Evolutionary conservation across 2,329 filamentous ascomycete genomes (phyloP).

Genomic region (Knufia fluminis): DNA sequence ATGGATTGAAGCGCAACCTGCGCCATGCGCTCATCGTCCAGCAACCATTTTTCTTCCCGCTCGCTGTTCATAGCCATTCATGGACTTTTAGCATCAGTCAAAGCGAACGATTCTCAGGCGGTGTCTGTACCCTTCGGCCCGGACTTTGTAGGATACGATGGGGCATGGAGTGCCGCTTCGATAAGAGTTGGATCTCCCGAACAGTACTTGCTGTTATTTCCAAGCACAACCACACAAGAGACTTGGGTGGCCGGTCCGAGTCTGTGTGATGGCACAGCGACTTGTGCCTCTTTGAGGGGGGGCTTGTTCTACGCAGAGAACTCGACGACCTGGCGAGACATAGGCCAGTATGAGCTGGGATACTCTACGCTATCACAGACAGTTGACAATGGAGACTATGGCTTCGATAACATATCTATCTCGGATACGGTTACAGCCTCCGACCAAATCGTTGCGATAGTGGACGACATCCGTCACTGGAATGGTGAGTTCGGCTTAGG

Average conservation of each 20-base stretch:
- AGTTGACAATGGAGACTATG: conserved; percentile 27
- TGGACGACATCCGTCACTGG: conserved; percentile 27
- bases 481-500: conserved; percentile 28
- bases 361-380: conserved; percentile 16
- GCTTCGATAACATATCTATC: conserved; percentile 28
- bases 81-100: not conserved
- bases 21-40: conserved; percentile 5
- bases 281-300: conserved; percentile 24
- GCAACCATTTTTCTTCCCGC: not conserved
- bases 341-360: conserved; percentile 25
- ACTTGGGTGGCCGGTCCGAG: conserved; percentile 25
- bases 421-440: conserved; percentile 21
- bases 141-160: conserved; percentile 25
- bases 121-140: conserved; percentile 10
- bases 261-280: conserved; percentile 24
- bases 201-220: conserved; percentile 26
- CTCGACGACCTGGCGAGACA: conserved; percentile 27
- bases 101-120: conserved; percentile 10
- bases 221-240: conserved; percentile 25
- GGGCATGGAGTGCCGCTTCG: conserved; percentile 24
- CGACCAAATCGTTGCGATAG: conserved; percentile 27
- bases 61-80: not conserved
- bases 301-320: conserved; percentile 27
- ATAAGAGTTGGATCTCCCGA: conserved; percentile 25
- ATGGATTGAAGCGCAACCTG: conserved; percentile 1